Base-by-base conservation (phyloP, 345 rosid species). In the Salix viminalis region DNA sequence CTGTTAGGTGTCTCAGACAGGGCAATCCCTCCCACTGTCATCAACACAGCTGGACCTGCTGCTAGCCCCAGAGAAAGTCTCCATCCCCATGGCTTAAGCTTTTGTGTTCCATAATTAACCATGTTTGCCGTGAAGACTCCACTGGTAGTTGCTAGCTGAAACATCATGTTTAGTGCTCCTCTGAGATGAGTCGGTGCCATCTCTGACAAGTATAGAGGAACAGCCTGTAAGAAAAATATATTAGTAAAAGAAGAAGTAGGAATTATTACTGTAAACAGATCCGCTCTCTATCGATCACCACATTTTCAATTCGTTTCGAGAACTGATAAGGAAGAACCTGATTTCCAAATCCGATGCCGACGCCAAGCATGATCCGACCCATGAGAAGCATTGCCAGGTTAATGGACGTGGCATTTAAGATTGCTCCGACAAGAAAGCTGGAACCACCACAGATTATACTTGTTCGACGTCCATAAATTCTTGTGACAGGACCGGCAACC, bases 281-380 rank as follows among this genome's bases (percentile, higher is more conserved):
- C 13, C 28, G 15, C 62, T 58, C 62, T 58, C 62, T 58, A 10
- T 58, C 9, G 28, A 58, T 10, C 62, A 10, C 62, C 28, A 58
- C 13, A 23, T 18, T 18, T 52, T 19, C 58, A 52, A 19, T 19
- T 52, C 58, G 7, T 10, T n/a, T 58, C 64, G 13, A n/a, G 1
- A 58, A 9, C 14, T 58, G 0, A 1, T 0, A 11, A 4, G 24
- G 39, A 23, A 56, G 65, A 72, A 3, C 98, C 94, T 96, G 98
- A 82, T 96, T 96, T 58, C 98, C 98, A n/a, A 96, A 92, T 50
- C 99, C 98, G 74, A 96, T 96, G 75, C 99, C 98, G 71, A 93
- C 21, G 4, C 99, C 97, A 26, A 96, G 94, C 92, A 96, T 85
- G 81, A 96, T 91, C 44, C 98, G 74, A 34, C 99, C 98, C 3